Conservation (phyloP, 257 asterid genomes). For the Solanum virginianum region DNA sequence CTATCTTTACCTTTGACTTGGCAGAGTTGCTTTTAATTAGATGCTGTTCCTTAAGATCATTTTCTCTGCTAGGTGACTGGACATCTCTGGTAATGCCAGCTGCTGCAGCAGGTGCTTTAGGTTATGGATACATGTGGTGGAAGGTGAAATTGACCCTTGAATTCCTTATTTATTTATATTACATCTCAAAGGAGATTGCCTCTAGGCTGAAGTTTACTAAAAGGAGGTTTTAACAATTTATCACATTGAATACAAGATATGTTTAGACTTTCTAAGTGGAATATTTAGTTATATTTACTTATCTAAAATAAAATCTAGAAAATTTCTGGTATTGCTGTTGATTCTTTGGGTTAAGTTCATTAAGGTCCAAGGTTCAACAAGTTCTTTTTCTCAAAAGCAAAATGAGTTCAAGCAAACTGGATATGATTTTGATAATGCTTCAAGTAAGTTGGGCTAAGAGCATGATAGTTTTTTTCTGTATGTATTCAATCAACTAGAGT, state of each 20-base stretch:
- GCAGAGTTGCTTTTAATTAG: background rate
- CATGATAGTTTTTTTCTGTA: background rate
- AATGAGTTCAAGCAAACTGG: background rate
- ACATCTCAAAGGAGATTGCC: background rate
- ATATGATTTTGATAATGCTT: background rate
- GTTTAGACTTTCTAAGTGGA: background rate
- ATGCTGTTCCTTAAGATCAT: background rate
- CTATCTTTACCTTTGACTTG: background rate
- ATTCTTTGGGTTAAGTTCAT: background rate
- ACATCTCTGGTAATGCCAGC: slow-evolving; percentile 50
- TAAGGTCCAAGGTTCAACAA: background rate
- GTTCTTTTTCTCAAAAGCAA: background rate
- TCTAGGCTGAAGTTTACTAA: background rate
- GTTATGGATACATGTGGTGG: slow-evolving; percentile 99
- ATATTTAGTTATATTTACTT: background rate
- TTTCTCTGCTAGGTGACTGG: slow-evolving; percentile 32
- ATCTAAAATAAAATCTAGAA: background rate
- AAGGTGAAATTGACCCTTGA: slow-evolving; percentile 36
- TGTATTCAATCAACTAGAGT: background rate
- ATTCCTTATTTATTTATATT: background rate
- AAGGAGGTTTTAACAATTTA: background rate
- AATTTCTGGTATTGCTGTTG: background rate
- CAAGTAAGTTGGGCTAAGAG: background rate
- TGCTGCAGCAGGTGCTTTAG: slow-evolving; percentile 72
- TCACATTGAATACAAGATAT: background rate